These are phyloP conservation scores for Powellomyces hirtus DNA, from an alignment of 192 early-diverging fungal species.

Conservation along the genomic window DNA sequence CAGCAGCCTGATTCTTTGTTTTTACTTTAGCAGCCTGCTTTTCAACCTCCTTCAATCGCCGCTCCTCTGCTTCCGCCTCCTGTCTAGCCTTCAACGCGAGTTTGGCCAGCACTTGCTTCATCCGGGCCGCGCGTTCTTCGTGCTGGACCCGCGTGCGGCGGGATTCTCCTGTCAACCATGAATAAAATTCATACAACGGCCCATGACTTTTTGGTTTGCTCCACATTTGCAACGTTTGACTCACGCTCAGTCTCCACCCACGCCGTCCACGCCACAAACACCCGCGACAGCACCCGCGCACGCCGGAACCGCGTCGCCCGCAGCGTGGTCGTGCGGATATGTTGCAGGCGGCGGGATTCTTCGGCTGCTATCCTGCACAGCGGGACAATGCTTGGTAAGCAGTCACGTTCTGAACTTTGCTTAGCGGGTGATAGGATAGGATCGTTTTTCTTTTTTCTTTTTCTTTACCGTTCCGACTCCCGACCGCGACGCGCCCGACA, in stretches of 20 bases:
- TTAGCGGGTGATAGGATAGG: neutral
- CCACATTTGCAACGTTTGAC: neutral
- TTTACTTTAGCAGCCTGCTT: no score
- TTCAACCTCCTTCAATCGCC: no score
- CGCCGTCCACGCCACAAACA: conserved; percentile 6
- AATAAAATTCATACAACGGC: neutral
- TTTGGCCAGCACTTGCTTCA: conserved; percentile 7
- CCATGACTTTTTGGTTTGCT: neutral
- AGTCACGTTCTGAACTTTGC: no score
- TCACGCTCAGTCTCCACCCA: conserved; percentile 3
- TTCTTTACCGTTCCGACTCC: neutral
- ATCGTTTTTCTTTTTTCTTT: neutral
- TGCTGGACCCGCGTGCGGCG: conserved; percentile 2
- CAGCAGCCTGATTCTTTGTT: no score
- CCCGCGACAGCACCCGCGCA: neutral
- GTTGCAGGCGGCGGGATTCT: neutral
- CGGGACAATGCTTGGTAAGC: neutral
- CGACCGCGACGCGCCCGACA: neutral
- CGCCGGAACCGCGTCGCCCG: neutral
- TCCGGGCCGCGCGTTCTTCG: conserved; percentile 19
- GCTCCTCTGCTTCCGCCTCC: no score
- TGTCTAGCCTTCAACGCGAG: no score
- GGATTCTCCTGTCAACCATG: neutral
- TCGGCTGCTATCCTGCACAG: conserved; percentile 4
- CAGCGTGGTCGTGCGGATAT: neutral